Percentiles rank a stretch among this genome's conserved stretches.
Conservation (phyloP, 2,329 filamentous ascomycete genomes). For the Penicillium digitatum region DNA sequence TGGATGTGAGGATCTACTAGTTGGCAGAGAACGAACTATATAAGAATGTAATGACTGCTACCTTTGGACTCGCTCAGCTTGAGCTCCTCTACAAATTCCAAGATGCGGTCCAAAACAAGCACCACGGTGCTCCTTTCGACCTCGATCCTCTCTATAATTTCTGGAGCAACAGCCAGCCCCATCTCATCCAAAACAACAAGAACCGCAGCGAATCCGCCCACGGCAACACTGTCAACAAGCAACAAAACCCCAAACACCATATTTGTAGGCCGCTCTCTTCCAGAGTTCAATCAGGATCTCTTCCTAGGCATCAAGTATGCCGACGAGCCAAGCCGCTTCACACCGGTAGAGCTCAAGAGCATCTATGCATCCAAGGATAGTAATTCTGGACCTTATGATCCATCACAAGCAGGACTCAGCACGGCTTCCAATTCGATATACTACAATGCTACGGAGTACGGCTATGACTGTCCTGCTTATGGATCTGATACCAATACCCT, state of each 20-base stretch:
- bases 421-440: conserved; percentile 3
- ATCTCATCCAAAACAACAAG: neutral
- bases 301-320: conserved; percentile 33
- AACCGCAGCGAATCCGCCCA: conserved; percentile 21
- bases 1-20: neutral
- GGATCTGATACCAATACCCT: conserved; percentile 28
- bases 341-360: conserved; percentile 22
- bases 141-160: neutral
- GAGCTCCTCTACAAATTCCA: neutral
- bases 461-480: conserved; percentile 31
- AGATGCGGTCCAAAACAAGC: neutral
- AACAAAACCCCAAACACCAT: conserved; percentile 12
- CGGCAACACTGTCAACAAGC: conserved; percentile 11
- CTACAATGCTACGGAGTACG: conserved; percentile 32
- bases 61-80: neutral
- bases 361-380: conserved; percentile 23
- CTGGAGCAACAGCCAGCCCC: neutral
- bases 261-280: conserved; percentile 27
- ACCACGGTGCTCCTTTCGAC: neutral
- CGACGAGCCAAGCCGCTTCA: conserved; percentile 28
- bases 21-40: neutral
- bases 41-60: neutral
- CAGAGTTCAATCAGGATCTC: conserved; percentile 27
- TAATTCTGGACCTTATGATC: conserved; percentile 14
- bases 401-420: neutral